phyloP scores from a whole-genome alignment of 768 basidiomycete genomes.

The Hericium erinaceus region DNA sequence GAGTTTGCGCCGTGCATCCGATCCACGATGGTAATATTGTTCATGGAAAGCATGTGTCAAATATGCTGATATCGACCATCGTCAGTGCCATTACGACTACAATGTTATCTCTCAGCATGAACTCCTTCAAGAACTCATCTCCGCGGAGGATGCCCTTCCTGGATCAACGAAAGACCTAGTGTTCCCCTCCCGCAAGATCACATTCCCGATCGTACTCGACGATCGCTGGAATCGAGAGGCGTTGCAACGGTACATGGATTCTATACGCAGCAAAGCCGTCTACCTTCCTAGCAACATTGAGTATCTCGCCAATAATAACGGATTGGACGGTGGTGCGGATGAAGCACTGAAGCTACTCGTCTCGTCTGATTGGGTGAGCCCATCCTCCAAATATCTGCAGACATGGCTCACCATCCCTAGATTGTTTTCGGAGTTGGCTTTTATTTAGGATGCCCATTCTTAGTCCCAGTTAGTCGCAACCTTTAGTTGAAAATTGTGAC shows the following conservation, averaged over 20 bases:
- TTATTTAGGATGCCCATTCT: conserved; percentile 55
- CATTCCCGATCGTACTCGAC: conserved; percentile 54
- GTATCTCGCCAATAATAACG: conserved; percentile 57
- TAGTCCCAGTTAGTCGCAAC: conserved; percentile 40
- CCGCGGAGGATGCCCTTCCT: conserved; percentile 31
- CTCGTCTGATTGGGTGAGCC: conserved; percentile 38
- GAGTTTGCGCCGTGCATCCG: conserved; percentile 45
- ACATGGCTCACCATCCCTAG: conserved; percentile 20
- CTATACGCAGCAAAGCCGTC: conserved; percentile 44
- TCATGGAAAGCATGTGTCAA: background rate
- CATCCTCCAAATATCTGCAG: background rate
- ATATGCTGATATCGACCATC: background rate
- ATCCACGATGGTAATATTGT: conserved; percentile 41
- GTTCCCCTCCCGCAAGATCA: conserved; percentile 44
- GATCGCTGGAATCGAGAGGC: conserved; percentile 51
- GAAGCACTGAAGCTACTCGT: conserved; percentile 39
- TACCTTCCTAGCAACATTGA: conserved; percentile 65
- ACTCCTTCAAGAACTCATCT: conserved; percentile 33
- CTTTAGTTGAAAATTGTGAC: background rate
- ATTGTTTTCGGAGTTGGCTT: conserved; percentile 56
- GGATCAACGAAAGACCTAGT: conserved; percentile 28
- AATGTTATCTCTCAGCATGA: conserved; percentile 29
- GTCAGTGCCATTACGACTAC: conserved; percentile 43
- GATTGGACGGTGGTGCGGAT: conserved; percentile 31
- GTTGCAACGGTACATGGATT: conserved; percentile 46